Conservation (phyloP, 768 basidiomycete genomes). For the Coprinellus micaceus region DNA sequence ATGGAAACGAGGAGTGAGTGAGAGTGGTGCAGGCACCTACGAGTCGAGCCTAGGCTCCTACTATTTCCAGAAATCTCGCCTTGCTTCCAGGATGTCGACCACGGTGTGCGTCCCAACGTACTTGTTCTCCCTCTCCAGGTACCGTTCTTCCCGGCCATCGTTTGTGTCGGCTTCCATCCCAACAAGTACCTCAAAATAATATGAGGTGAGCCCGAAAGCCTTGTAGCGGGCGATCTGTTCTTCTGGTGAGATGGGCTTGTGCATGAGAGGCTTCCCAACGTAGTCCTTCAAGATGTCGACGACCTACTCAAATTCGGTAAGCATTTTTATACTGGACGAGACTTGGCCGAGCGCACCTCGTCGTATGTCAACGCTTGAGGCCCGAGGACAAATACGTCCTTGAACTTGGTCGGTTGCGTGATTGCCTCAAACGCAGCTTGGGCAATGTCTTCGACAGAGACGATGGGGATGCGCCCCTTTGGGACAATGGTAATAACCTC, state of each 20-base stretch:
- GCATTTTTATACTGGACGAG: background rate
- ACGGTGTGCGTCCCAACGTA: no score
- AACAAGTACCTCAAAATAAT: conserved; percentile 16
- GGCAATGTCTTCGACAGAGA: conserved; percentile 31
- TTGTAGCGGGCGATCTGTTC: conserved; percentile 13
- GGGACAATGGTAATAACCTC: conserved; percentile 23
- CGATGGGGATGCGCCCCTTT: conserved; percentile 26
- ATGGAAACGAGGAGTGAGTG: no score
- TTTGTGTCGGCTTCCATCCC: conserved; percentile 16
- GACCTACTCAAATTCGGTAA: conserved; percentile 8
- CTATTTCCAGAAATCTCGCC: no score
- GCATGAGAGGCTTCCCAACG: conserved; percentile 17
- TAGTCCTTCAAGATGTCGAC: conserved; percentile 15
- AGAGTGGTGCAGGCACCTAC: no score
- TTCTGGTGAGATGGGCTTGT: conserved; percentile 10
- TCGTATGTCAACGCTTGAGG: conserved; percentile 29
- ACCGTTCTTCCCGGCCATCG: conserved; percentile 10
- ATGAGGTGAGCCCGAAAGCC: conserved; percentile 12
- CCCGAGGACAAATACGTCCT: conserved; percentile 28
- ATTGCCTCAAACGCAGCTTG: conserved; percentile 29
- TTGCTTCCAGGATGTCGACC: no score
- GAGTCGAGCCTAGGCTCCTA: no score
- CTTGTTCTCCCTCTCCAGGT: no score
- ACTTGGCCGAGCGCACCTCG: conserved; percentile 17
- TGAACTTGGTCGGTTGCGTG: conserved; percentile 21